Evolutionary conservation across 495 filamentous ascomycete genomes (phyloP), one percentile per base, ranked within the genome.

Genomic region (Neurospora pannonica): DNA sequence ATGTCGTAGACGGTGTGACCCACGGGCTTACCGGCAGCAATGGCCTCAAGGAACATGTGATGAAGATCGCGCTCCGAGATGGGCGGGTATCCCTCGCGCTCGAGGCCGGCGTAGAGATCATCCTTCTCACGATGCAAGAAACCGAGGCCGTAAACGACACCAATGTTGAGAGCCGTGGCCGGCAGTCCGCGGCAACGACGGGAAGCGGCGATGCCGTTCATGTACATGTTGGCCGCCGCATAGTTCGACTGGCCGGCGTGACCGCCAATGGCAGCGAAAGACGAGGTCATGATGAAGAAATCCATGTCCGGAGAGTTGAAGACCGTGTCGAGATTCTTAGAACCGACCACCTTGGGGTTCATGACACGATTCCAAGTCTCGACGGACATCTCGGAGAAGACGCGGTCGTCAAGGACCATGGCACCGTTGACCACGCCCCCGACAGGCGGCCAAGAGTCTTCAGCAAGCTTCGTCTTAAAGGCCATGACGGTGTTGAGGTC

Each of bases 61-160:
- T 89, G 87, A 70, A 90, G 81, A 71, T 91, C 88, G 9, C 83
- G 83, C 75, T 92, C 89, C 2, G 88, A 89, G 71, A 90, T 86
- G 73, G 83, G 86, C 28, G 83, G 84, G 43, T 86, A 86, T 42
- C 84, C 83, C 42, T 85, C 84, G 5, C 83, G 81, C 77, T 83
- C 80, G 0, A 86, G 80, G 7, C 82, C 81, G 4, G 75, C 72
- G 76, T 86, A 85, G 2, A 86, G 72, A 6, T 79, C 72, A 13
- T 81, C 79, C 75, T 83, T 85, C 74, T 86, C 84, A 11, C 84
- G 83, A 24, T 84, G 81, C n/a, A 90, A 76, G 71, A 89, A 89
- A 0, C 89, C 89, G 19, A 87, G 81, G 1, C 89, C 90, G 21
- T 88, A 84, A 39, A 91, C 85, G 4, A 84, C 84, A 9, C 88